These are phyloP conservation scores for Friedmanniomyces simplex DNA, from an alignment of 495 filamentous ascomycete species.

Conservation along the genomic window DNA sequence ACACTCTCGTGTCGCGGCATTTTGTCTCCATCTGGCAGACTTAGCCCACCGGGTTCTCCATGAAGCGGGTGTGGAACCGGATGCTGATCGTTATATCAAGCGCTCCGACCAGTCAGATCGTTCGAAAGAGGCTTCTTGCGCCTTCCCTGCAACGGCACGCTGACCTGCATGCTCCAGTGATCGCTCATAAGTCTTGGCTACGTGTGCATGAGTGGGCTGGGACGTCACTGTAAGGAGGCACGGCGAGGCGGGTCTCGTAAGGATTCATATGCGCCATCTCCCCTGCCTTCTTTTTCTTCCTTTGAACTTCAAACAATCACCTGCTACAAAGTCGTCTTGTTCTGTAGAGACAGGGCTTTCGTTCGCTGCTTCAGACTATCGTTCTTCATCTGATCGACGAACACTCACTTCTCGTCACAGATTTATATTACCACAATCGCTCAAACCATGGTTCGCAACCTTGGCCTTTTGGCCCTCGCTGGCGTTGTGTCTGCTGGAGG, in stretches of 20 bases:
- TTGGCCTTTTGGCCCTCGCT: not conserved
- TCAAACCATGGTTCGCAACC: not conserved
- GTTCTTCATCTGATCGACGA: not conserved
- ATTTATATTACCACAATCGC: not conserved
- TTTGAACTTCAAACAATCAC: not conserved
- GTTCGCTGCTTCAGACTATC: not conserved
- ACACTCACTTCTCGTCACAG: not conserved
- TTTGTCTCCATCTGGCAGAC: not conserved
- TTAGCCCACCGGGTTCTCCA: not conserved
- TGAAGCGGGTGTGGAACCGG: not conserved
- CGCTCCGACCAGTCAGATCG: not conserved
- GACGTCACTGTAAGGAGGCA: not conserved
- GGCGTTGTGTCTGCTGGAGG: not conserved
- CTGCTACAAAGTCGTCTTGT: not conserved
- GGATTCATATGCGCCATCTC: not conserved
- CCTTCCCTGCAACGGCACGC: not conserved
- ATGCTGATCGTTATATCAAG: not conserved
- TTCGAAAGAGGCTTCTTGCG: not conserved
- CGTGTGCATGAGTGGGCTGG: not conserved
- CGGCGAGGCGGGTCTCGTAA: not conserved
- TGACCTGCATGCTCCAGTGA: not conserved
- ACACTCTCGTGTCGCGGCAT: not conserved
- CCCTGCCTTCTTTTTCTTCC: not conserved
- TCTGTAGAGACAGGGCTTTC: not conserved
- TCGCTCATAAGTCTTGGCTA: not conserved